Conservation (phyloP, 805 yeast species). For the Cyberlindnera saturnus region DNA sequence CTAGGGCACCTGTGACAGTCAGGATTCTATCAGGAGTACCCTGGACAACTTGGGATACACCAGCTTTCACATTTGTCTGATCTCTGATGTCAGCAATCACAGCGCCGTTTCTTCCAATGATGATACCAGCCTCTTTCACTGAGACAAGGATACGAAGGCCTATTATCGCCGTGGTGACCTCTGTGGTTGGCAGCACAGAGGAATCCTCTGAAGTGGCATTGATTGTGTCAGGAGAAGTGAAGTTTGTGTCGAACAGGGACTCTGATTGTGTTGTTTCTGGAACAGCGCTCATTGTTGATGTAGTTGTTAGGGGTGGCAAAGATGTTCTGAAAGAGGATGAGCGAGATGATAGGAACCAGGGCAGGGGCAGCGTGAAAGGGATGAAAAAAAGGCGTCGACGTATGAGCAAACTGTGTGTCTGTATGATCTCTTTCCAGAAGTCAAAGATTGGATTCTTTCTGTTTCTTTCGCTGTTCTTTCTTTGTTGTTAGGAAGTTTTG, state of each 20-base stretch:
- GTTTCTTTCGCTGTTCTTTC: too few relatives aligned
- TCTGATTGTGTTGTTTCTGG: conserved; percentile 11
- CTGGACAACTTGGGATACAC: conserved; percentile 72
- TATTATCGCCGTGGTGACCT: conserved; percentile 21
- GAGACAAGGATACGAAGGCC: conserved; percentile 54
- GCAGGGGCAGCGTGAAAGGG: neutral
- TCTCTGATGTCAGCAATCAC: conserved; percentile 73
- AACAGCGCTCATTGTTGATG: conserved; percentile 3
- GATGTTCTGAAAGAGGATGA: neutral
- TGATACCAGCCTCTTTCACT: conserved; percentile 83
- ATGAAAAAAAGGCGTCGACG: too few relatives aligned
- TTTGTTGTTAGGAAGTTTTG: too few relatives aligned
- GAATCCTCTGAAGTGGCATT: neutral
- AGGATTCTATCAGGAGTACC: conserved; percentile 81
- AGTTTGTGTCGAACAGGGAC: conserved; percentile 21
- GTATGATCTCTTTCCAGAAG: too few relatives aligned
- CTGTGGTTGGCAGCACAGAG: conserved; percentile 19
- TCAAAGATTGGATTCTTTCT: too few relatives aligned
- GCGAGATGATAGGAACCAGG: neutral
- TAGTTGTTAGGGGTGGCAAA: conserved; percentile 1
- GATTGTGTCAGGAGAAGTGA: conserved; percentile 8
- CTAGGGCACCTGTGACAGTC: conserved; percentile 69
- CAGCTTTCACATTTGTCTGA: conserved; percentile 75
- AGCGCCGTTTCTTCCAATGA: conserved; percentile 80
- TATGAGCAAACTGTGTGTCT: too few relatives aligned